Evolutionary conservation across 192 early-diverging fungal species (phyloP), one percentile per base, ranked within the genome.

Genomic region (Martensiomyces pterosporus): DNA sequence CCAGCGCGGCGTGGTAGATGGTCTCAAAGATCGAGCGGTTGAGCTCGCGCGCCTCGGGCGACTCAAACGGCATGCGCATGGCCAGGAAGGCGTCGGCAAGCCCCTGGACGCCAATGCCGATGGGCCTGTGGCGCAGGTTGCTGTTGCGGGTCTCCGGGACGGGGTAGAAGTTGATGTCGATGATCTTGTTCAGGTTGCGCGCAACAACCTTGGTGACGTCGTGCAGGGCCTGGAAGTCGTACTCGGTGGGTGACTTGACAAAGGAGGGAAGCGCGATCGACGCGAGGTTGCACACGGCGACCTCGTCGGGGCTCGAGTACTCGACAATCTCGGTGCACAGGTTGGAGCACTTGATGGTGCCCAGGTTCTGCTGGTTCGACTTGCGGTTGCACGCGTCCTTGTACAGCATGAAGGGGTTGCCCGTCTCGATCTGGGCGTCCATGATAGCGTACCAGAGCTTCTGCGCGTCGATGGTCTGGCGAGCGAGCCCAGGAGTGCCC

Each of bases 331-430:
- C 96, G 0, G 96, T 98, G 73, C 96, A 98, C 54, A 98, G 77
- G 68, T 98, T 98, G 50, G 84, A 87, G 79, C 93, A 98, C 73
- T 93, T 95, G 84, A 98, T 98, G 13, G 94, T 98, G 22, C 96
- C 96, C 33, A 98, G 75, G 77, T 98, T 97, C 75, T 97, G 91
- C 76, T 98, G 96, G 79, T 98, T 98, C 14, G 90, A 93, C 79
- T 98, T 98, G 74, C 89, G 79, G 76, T 98, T 98, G 80, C 96
- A 98, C 21, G 96, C 91, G 76, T 98, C 96, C 79, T 98, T 97
- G 84, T 98, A 98, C 24, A 98, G 83, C 88, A 98, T 97, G 58
- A 88, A 98, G 4, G 96, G 96, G 8, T 85, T 94, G 24, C 96
- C 96, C 5, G 96, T 98, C 78, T 98, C 96, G 19, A 88, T 91